Percentiles rank a stretch among this genome's conserved stretches.
These are phyloP conservation scores for Thermomyces lanuginosus DNA, from an alignment of 2,329 filamentous ascomycete species.

Conservation along the genomic window DNA sequence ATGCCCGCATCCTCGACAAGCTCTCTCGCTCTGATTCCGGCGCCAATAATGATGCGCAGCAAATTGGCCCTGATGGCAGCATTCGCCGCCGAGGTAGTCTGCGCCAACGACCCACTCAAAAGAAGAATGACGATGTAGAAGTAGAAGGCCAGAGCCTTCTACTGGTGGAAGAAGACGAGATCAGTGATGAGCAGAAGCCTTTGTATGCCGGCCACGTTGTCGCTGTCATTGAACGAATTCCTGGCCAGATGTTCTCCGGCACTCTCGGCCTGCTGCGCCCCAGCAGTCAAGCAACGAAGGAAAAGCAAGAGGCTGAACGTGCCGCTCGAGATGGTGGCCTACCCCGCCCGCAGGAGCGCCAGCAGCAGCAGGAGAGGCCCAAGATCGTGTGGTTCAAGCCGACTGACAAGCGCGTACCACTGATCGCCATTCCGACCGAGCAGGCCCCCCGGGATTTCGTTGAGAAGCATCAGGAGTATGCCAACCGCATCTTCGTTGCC, in stretches of 20 bases:
- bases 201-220: conserved; percentile 95
- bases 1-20: conserved; percentile 60
- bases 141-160: conserved; percentile 95
- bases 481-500: conserved; percentile 93
- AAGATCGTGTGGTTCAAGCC: conserved; percentile 99
- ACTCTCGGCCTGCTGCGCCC: conserved; percentile 86
- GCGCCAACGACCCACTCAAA: conserved; percentile 90
- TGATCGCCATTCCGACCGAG: conserved; percentile 96
- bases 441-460: conserved; percentile 96
- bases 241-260: conserved; percentile 97
- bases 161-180: conserved; percentile 94
- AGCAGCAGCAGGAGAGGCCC: conserved; percentile 88
- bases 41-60: conserved; percentile 45
- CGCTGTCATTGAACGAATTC: conserved; percentile 89
- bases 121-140: conserved; percentile 99
- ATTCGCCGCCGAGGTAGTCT: conserved; percentile 87
- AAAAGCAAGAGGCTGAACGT: conserved; percentile 96
- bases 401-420: conserved; percentile 92
- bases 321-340: conserved; percentile 69
- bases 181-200: conserved; percentile 95
- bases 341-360: conserved; percentile 58
- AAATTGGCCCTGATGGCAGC: conserved; percentile 55
- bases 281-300: conserved; percentile 95
- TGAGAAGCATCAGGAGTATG: conserved; percentile 94
- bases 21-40: conserved; percentile 41